phyloP scores from a whole-genome alignment of 1,139 yeast species.

The Barnettozyma hawaiiensis region DNA sequence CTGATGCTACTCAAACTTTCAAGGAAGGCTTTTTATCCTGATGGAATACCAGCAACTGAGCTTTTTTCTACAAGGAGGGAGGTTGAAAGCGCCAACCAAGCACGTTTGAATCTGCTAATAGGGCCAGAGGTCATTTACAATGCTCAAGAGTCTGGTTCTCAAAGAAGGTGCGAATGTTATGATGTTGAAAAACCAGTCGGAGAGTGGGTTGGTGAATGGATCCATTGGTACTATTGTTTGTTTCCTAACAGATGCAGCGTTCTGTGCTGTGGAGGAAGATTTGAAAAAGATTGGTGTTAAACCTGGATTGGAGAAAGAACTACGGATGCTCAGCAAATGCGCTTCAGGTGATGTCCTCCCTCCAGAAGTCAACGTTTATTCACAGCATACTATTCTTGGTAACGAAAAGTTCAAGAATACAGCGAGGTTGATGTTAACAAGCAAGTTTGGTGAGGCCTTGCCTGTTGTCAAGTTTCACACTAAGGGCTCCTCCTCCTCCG shows the following conservation, averaged over 20 bases:
- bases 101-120: conserved; percentile 43
- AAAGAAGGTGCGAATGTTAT: conserved; percentile 90
- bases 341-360: neutral
- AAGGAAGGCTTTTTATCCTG: conserved; percentile 53
- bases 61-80: conserved; percentile 69
- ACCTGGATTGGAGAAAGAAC: neutral
- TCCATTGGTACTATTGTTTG: conserved; percentile 69
- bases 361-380: neutral
- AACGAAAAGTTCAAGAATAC: neutral
- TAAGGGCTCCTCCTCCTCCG: no score
- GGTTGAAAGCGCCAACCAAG: conserved; percentile 62
- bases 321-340: neutral
- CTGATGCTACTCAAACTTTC: conserved; percentile 42
- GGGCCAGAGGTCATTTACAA: conserved; percentile 36
- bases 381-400: neutral
- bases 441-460: neutral
- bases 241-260: conserved; percentile 22
- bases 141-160: conserved; percentile 41
- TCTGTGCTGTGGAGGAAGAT: neutral
- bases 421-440: neutral
- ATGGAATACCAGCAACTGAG: conserved; percentile 79
- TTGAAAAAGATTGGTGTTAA: neutral
- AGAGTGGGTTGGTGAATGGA: conserved; percentile 85
- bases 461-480: neutral
- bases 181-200: conserved; percentile 79